Base-by-base conservation (phyloP, 2,329 filamentous ascomycete species). In the Cordyceps cicadae region DNA sequence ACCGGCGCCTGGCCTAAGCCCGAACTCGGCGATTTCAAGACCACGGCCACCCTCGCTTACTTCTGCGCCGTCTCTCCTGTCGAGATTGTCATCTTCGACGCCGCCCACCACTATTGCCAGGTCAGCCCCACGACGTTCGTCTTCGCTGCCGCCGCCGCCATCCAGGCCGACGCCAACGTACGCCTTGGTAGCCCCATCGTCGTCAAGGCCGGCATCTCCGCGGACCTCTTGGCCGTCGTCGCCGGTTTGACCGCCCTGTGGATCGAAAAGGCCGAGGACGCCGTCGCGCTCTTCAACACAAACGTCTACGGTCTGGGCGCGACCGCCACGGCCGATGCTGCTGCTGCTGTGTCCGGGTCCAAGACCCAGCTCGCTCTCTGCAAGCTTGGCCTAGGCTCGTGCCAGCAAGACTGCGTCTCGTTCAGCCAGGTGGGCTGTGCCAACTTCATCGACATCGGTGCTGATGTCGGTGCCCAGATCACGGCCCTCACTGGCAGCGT, bases 201-300 rank as follows among this genome's bases (percentile, higher is more conserved):
- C 39, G 41, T 66, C n/a, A n/a, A n/a, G n/a, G n/a, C n/a, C n/a
- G n/a, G n/a, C n/a, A n/a, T n/a, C n/a, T n/a, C n/a, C n/a, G n/a
- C n/a, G n/a, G n/a, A n/a, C n/a, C n/a, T n/a, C n/a, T n/a, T n/a
- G n/a, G n/a, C n/a, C n/a, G 65, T 68, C 63, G 66, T 65, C 53
- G 72, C 68, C 50, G 72, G 66, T 51, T 71, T 75, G 14, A 60
- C 63, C 3, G 69, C 68, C 54, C 70, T 75, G 50, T 74, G 72
- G 67, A 61, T 75, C 49, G 67, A 67, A 59, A 66, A 55, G 49
- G 63, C 64, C n/a, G 57, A 63, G 29, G 68, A 73, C 32, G 73
- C 73, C 29, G 70, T 72, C 32, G 63, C 68, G 17, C 70, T 74
- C 63, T 75, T 75, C 71, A 75, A 75, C 70, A 74, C 72, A 50